Conservation (phyloP, 2,329 filamentous ascomycete genomes). For the Camillea tinctor region DNA sequence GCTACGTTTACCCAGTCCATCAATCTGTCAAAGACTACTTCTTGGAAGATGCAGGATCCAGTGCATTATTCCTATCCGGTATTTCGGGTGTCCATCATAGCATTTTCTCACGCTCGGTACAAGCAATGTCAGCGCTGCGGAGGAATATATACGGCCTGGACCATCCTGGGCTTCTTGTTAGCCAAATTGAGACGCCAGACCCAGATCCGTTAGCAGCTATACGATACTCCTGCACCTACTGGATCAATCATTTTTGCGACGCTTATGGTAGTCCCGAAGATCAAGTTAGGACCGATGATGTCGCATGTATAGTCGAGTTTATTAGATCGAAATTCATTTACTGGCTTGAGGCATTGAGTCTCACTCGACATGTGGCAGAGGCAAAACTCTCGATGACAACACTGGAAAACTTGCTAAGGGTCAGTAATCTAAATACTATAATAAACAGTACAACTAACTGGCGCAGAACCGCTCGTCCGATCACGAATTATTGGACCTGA, state of each 20-base stretch:
- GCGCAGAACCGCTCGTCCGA: conserved; percentile 2
- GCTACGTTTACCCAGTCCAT: conserved; percentile 37
- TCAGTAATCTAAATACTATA: conserved; percentile 2
- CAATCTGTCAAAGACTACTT: conserved; percentile 45
- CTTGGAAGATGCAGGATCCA: conserved; percentile 11
- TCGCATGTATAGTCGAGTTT: conserved; percentile 31
- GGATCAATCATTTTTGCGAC: conserved; percentile 33
- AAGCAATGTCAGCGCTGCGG: conserved; percentile 30
- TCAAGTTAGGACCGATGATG: conserved; percentile 20
- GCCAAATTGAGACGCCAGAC: conserved; percentile 17
- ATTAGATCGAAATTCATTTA: conserved; percentile 37
- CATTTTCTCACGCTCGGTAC: conserved; percentile 37
- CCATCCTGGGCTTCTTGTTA: conserved; percentile 20
- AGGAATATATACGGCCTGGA: conserved; percentile 37
- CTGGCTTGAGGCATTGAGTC: conserved; percentile 44
- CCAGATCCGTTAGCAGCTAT: conserved; percentile 27
- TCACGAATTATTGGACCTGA: background rate
- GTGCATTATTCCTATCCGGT: conserved; percentile 31
- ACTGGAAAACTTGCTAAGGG: conserved; percentile 2
- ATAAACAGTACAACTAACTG: too few relatives aligned
- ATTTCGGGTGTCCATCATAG: conserved; percentile 24
- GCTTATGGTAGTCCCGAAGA: background rate
- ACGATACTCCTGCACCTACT: conserved; percentile 35
- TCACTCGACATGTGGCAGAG: conserved; percentile 24
- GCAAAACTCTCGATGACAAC: conserved; percentile 1